Evolutionary conservation across 192 early-diverging fungal genomes (phyloP), one percentile per base, ranked within the genome.

Genomic region (Backusella luteola): DNA sequence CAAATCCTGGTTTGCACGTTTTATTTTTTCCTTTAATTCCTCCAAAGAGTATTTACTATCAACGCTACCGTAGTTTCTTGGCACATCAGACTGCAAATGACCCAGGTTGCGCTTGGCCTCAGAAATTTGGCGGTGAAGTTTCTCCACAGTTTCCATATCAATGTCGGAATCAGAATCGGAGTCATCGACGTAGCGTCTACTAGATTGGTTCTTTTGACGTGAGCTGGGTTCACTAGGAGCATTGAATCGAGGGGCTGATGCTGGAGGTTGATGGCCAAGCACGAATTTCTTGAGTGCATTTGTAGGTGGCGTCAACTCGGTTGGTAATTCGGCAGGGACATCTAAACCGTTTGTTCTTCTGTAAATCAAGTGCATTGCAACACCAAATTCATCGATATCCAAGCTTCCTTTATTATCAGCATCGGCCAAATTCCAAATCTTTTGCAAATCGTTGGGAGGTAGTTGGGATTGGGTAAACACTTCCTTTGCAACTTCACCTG

Each of bases 281-380:
- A 81, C 74, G 19, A 78, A 81, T 38, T 81, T 81, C 46, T 81
- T 81, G 15, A 81, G 63, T 4, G 71, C 36, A 52, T 89, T 91
- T 19, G 93, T 93, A 17, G 95, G 92, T 15, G 97, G 97, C 42
- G 95, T 84, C 67, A 99, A 86, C 41, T 97, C 95, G 9, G 89
- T 81, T 8, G 97, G 96, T 35, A 99, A 80, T 4, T 83, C 82
- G 7, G 84, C 81, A 15, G 97, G 97, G 12, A 99, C 78, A 67
- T 93, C 93, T 34, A 89, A 85, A 6, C 95, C 95, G 41, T 93
- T 92, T 19, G 96, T 85, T 80, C 94, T 96, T 34, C 92, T 81
- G 87, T 98, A 95, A 39, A 98, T 93, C 17, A 99, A 83, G 82
- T 98, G 95, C 97, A 99, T 99, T 26, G 96, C 97, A 8, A 98